Percentiles rank a stretch among this genome's conserved stretches.
Conservation (phyloP, 2,329 filamentous ascomycete species). For the Penicillium sp. region DNA sequence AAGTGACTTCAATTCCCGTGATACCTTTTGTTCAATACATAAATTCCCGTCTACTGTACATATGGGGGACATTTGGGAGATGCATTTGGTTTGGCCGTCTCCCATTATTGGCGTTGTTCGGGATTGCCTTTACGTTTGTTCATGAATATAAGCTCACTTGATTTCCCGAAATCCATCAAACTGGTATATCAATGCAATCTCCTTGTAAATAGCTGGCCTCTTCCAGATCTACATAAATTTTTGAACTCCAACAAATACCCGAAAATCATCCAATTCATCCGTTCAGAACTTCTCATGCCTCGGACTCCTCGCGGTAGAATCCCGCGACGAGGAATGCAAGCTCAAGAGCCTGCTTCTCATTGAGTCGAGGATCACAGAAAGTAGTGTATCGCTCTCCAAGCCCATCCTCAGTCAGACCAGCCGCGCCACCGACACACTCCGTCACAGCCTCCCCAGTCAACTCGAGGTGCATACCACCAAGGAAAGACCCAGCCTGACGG, state of each 20-base stretch:
- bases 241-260: background rate
- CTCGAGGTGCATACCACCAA: slow-evolving; percentile 93
- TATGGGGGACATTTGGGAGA: slow-evolving; percentile 19
- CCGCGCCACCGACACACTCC: slow-evolving; percentile 89
- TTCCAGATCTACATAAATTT: background rate
- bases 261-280: background rate
- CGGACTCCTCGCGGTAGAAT: slow-evolving; percentile 62
- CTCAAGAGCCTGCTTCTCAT: slow-evolving; percentile 97
- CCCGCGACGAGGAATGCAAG: slow-evolving; percentile 91
- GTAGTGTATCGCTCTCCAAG: slow-evolving; percentile 89
- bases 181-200: background rate
- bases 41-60: slow-evolving; percentile 20
- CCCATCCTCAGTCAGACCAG: slow-evolving; percentile 83
- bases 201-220: background rate
- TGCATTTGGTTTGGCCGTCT: background rate
- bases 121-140: background rate
- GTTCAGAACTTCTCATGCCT: slow-evolving; percentile 10
- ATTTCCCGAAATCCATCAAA: background rate
- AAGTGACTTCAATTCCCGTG: slow-evolving; percentile 34
- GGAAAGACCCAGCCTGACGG: slow-evolving; percentile 76
- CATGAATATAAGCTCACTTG: background rate
- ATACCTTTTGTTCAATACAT: slow-evolving; percentile 13
- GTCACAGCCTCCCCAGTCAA: slow-evolving; percentile 95
- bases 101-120: background rate
- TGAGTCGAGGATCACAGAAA: slow-evolving; percentile 91